Evolutionary conservation across 1,139 yeast genomes (phyloP).

Genomic region (Pichia sp.): DNA sequence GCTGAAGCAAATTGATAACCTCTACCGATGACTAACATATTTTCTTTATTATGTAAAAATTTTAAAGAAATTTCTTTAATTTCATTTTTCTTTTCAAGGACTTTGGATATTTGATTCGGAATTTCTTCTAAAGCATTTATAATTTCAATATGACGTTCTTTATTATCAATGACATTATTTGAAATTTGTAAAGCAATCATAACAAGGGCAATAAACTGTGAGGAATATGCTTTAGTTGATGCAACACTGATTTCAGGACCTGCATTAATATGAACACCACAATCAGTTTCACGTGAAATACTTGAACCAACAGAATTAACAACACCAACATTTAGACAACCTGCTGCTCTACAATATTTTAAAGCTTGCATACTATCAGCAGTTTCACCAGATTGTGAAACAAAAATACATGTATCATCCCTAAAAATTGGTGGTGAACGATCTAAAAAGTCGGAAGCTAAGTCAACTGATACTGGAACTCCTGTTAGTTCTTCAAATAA

Average conservation of each 20-base stretch:
- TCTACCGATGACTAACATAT: slow-evolving; percentile 87
- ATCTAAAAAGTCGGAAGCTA: slow-evolving; percentile 96
- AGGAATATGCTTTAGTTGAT: slow-evolving; percentile 98
- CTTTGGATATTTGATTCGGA: slow-evolving; percentile 79
- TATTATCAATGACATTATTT: slow-evolving; percentile 79
- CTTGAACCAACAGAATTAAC: slow-evolving; percentile 96
- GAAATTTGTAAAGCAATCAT: slow-evolving; percentile 94
- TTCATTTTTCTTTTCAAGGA: slow-evolving; percentile 63
- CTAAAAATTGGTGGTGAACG: slow-evolving; percentile 94
- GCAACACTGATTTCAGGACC: slow-evolving; percentile 99
- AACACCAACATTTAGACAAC: slow-evolving; percentile 95
- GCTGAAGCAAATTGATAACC: slow-evolving; percentile 98
- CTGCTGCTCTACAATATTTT: slow-evolving; percentile 93
- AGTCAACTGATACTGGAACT: slow-evolving; percentile 91
- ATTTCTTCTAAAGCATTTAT: slow-evolving; percentile 80
- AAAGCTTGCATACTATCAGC: slow-evolving; percentile 97
- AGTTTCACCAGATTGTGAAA: slow-evolving; percentile 98
- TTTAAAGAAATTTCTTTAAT: slow-evolving; percentile 73
- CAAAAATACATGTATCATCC: slow-evolving; percentile 96
- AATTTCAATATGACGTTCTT: slow-evolving; percentile 73
- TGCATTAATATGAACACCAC: slow-evolving; percentile 99
- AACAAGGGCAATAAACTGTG: slow-evolving; percentile 94
- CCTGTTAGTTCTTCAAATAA: slow-evolving; percentile 95
- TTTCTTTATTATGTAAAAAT: slow-evolving; percentile 72
- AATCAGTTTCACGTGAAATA: slow-evolving; percentile 93